Percentiles rank a stretch among this genome's conserved stretches.
Conservation (phyloP, 1,284 basidiomycete species). For the Exobasidium rhododendri region DNA sequence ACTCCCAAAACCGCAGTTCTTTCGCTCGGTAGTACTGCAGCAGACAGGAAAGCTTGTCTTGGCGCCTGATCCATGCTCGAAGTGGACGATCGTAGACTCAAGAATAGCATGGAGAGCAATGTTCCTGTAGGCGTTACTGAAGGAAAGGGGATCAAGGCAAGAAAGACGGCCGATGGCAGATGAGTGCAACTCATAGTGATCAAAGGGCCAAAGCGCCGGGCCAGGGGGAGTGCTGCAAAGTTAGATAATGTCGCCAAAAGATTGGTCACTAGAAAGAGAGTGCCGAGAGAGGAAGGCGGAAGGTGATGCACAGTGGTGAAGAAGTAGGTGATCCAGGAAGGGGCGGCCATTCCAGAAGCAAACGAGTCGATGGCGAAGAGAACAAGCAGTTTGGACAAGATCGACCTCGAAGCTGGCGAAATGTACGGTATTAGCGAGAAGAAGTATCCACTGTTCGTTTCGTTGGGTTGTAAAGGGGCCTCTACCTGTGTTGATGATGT, state of each 20-base stretch:
- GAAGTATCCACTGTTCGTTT: too few species aligned
- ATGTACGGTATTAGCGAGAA: neutral
- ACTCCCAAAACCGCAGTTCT: neutral
- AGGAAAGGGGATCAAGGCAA: neutral
- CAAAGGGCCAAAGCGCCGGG: neutral
- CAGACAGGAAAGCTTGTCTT: neutral
- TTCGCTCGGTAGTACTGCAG: neutral
- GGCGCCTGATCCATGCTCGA: neutral
- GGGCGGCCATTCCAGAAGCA: neutral
- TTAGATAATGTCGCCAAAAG: neutral
- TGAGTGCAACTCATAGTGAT: neutral
- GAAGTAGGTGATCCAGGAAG: neutral
- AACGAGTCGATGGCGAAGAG: neutral
- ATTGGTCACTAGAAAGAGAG: neutral
- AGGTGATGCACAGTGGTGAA: neutral
- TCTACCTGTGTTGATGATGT: neutral
- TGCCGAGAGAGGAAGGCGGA: neutral
- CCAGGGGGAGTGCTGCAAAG: neutral
- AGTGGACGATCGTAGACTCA: neutral
- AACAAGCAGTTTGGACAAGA: neutral
- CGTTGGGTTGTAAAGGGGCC: neutral
- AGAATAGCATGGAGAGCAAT: neutral
- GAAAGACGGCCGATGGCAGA: neutral
- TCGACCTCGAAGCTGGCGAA: neutral
- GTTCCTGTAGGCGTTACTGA: neutral